Conservation (phyloP, 2,329 filamentous ascomycete genomes). For the Paecilomyces sp. region DNA sequence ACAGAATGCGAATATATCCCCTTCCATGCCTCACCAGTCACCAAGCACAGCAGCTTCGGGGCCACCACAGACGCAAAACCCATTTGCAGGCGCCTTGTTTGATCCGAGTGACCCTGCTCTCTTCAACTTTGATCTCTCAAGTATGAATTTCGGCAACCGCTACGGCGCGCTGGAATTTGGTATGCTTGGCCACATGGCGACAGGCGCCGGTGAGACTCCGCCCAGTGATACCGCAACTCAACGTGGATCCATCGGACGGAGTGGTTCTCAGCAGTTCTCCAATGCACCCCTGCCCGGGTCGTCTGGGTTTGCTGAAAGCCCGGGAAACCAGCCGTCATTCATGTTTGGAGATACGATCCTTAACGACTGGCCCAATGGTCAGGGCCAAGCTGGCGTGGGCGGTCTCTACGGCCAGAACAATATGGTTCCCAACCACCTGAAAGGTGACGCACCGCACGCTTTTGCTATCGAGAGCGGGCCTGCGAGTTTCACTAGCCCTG, state of each 20-base stretch:
- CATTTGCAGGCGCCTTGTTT: slow-evolving; percentile 58
- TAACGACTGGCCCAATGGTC: slow-evolving; percentile 38
- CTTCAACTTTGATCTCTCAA: slow-evolving; percentile 93
- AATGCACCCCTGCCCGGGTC: slow-evolving; percentile 24
- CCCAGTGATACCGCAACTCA: slow-evolving; percentile 55
- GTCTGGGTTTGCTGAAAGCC: slow-evolving; percentile 37
- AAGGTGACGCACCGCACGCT: slow-evolving; percentile 45
- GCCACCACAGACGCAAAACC: slow-evolving; percentile 29
- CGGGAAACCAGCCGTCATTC: slow-evolving; percentile 36
- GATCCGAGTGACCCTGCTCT: slow-evolving; percentile 86
- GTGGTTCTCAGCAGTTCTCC: slow-evolving; percentile 34
- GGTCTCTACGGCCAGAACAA: slow-evolving; percentile 30
- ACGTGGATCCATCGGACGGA: slow-evolving; percentile 39
- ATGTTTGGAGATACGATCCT: slow-evolving; percentile 40
- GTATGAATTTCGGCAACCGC: slow-evolving; percentile 90
- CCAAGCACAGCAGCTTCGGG: slow-evolving; percentile 39
- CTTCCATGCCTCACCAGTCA: slow-evolving; percentile 42
- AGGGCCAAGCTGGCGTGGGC: slow-evolving; percentile 26
- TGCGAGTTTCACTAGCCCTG: slow-evolving; percentile 50
- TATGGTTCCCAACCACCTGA: slow-evolving; percentile 35
- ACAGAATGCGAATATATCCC: slow-evolving; percentile 26
- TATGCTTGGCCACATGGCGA: slow-evolving; percentile 93
- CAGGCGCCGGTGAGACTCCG: slow-evolving; percentile 74
- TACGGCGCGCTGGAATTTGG: slow-evolving; percentile 94
- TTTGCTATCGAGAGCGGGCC: slow-evolving; percentile 57